Conservation (phyloP, 345 rosid species). For the Noccaea caerulescens region DNA sequence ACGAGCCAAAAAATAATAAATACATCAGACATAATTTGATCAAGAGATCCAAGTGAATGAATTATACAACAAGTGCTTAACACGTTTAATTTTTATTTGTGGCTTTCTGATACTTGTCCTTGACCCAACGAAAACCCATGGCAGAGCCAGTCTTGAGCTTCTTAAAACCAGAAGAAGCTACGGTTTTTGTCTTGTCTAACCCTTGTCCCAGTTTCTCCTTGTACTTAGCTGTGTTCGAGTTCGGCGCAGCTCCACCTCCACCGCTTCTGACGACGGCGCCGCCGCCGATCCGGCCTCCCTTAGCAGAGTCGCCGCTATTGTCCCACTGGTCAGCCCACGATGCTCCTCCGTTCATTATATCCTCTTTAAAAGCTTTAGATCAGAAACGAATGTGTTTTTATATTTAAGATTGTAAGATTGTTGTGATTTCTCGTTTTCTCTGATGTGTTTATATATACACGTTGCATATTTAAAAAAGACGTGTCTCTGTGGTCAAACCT, state of each 20-base stretch:
- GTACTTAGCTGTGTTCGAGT: conserved; percentile 54
- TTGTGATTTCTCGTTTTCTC: conserved; percentile 25
- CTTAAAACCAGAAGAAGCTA: conserved; percentile 61
- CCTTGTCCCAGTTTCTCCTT: conserved; percentile 75
- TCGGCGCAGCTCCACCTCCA: conserved; percentile 39
- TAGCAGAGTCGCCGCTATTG: conserved; percentile 36
- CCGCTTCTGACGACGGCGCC: conserved; percentile 36
- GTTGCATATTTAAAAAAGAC: background rate
- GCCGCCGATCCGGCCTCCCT: conserved; percentile 27
- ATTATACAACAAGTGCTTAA: conserved; percentile 2
- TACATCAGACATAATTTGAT: conserved; percentile 1
- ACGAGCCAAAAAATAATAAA: background rate
- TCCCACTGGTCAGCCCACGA: conserved; percentile 98
- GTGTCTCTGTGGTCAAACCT: conserved; percentile 41
- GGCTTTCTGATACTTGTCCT: conserved; percentile 62
- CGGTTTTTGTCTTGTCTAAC: conserved; percentile 59
- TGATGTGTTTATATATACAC: conserved; percentile 8
- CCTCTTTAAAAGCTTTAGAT: background rate
- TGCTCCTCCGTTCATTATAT: conserved; percentile 48
- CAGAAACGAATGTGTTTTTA: background rate
- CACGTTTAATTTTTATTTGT: conserved; percentile 36
- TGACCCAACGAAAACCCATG: conserved; percentile 65
- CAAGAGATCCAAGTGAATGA: background rate
- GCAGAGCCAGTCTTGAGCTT: conserved; percentile 66
- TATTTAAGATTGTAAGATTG: background rate